Evolutionary conservation across 345 rosid species (phyloP), one percentile per base, ranked within the genome.

Genomic region (Salix arbutifolia): DNA sequence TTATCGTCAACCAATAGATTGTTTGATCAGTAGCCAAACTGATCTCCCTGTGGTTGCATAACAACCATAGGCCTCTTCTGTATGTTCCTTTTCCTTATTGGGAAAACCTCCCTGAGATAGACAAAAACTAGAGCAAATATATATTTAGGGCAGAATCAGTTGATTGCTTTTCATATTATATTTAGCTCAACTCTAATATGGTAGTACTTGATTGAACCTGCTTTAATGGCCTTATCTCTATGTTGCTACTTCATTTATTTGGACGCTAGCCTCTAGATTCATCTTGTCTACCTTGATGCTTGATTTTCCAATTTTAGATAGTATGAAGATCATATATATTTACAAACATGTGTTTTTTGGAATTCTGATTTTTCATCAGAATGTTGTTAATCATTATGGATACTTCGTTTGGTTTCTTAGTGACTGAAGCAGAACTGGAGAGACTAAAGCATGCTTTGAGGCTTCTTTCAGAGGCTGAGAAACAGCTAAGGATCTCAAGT

Each of bases 391-490:
- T 58, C 28, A 17, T 12, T 60, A 33, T 75, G 62, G 42, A 72
- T 71, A 70, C 40, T 65, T 30, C 9, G 6, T 30, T 42, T 35
- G 12, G 50, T 71, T 76, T 82, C 82, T 73, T 80, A 96, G 99
- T 93, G 86, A 86, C 83, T 73, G 99, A 92, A 72, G 88, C 88
- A 17, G 98, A 96, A 80, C 75, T 92, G 84, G 97, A 88, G 83
- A 91, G 91, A 73, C 77, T 96, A 76, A 96, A 96, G 87, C 96
- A 87, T 88, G 94, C 99, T 60, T 82, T 96, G 78, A 96, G 90
- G 90, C 98, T 96, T 84, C 98, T 96, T 70, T 93, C 98, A 1
- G 98, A 93, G 76, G 93, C 99, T 18, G 97, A 93, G 92, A 96
- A 91, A 81, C 99, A 92, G 80, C 84, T 96, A 61, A 78, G 96